A percentile compares a stretch with the other conserved stretches of the same genome.
Evolutionary conservation across 2,329 filamentous ascomycete species (phyloP).

Genomic region (Cladophialophora bantiana): DNA sequence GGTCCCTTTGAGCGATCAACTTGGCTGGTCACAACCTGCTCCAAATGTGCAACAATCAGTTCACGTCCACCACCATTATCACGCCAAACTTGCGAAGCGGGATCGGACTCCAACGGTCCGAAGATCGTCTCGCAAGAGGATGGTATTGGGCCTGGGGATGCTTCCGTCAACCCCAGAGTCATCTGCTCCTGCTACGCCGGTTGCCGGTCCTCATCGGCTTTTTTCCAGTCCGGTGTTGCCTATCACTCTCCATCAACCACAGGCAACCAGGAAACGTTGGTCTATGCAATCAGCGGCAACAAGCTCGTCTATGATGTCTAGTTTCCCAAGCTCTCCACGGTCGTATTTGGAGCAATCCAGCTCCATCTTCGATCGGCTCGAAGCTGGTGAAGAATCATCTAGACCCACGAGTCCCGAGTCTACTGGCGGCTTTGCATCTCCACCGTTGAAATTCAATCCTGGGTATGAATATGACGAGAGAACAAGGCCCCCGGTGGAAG

Average conservation of each 20-base stretch:
- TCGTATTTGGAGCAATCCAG: conserved; percentile 72
- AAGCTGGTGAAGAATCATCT: conserved; percentile 70
- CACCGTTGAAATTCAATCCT: conserved; percentile 62
- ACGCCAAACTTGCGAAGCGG: conserved; percentile 64
- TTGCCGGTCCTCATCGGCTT: conserved; percentile 42
- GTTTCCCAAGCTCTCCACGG: conserved; percentile 79
- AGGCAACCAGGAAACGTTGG: conserved; percentile 68
- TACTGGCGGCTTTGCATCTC: conserved; percentile 64
- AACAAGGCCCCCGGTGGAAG: background rate
- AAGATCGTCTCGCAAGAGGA: conserved; percentile 45
- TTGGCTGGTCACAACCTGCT: conserved; percentile 60
- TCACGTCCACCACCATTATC: conserved; percentile 95
- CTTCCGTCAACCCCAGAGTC: conserved; percentile 35
- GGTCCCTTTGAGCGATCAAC: conserved; percentile 70
- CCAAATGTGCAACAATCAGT: conserved; percentile 71
- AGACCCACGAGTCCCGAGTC: conserved; percentile 84
- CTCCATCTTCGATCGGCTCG: conserved; percentile 78
- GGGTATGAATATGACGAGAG: conserved; percentile 7
- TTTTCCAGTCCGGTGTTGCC: conserved; percentile 47
- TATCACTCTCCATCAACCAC: conserved; percentile 54
- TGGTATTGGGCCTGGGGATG: conserved; percentile 24
- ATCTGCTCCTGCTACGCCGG: conserved; percentile 45
- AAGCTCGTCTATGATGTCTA: conserved; percentile 70
- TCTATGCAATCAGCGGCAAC: conserved; percentile 67
- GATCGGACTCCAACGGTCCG: conserved; percentile 63